Conservation (phyloP, 2,329 filamentous ascomycete genomes). For the Beauveria caledonica region DNA sequence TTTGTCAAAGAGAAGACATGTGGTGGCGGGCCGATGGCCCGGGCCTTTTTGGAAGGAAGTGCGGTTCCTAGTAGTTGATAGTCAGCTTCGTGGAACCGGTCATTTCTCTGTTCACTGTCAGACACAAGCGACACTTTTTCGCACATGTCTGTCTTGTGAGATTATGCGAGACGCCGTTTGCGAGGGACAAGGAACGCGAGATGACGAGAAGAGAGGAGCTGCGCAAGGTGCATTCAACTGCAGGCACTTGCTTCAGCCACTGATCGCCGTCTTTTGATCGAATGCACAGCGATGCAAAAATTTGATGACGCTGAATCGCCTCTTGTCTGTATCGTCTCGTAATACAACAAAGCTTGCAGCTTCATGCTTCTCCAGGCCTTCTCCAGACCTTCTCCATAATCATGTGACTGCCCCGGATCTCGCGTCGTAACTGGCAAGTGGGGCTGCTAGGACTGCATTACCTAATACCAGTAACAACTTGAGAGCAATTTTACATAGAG, state of each 20-base stretch:
- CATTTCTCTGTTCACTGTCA: neutral
- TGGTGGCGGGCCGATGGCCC: conserved; percentile 1
- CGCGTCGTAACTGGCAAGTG: too few relatives aligned
- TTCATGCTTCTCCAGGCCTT: neutral
- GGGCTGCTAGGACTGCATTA: too few relatives aligned
- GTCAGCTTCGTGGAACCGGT: neutral
- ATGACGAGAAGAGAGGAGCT: too few relatives aligned
- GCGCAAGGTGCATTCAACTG: neutral
- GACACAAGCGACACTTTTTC: neutral
- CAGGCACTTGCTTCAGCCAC: neutral
- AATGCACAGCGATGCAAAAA: neutral
- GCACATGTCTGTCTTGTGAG: neutral
- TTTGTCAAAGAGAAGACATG: neutral
- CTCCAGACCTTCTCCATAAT: conserved; percentile 4
- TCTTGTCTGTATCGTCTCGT: neutral
- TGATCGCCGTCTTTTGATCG: neutral
- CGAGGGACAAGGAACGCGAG: neutral
- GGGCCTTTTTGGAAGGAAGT: neutral
- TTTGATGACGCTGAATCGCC: neutral
- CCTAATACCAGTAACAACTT: too few relatives aligned
- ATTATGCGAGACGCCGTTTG: neutral
- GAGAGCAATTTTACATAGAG: too few relatives aligned
- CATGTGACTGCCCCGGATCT: conserved; percentile 13
- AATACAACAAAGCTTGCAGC: neutral
- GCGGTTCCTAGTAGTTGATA: neutral